phyloP scores from a whole-genome alignment of 805 yeast species.

The Ogataea salicorniae region DNA sequence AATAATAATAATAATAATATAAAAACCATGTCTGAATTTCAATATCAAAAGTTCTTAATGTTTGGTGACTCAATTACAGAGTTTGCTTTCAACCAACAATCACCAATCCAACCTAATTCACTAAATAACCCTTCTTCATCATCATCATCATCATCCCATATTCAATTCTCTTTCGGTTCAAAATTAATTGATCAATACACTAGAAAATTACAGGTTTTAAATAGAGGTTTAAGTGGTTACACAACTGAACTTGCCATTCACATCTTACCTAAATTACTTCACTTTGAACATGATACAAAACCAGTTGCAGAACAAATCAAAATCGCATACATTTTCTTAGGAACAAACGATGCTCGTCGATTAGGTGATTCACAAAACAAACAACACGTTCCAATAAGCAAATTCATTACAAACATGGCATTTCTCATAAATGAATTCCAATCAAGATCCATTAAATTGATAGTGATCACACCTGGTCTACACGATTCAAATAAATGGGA shows the following conservation, averaged over 20 bases:
- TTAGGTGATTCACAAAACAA: constrained; percentile 33
- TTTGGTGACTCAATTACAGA: constrained; percentile 37
- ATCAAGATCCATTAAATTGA: constrained; percentile 41
- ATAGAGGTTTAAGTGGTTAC: constrained; percentile 77
- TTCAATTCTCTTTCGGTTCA: constrained; percentile 29
- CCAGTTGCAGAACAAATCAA: constrained; percentile 30
- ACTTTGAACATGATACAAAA: constrained; percentile 37
- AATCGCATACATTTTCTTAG: constrained; percentile 60
- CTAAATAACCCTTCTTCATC: no score
- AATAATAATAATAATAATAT: no score
- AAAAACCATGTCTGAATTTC: constrained; percentile 14
- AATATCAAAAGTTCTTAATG: constrained; percentile 24
- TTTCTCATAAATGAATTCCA: constrained; percentile 37
- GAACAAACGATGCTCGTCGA: constrained; percentile 63
- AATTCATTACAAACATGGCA: constrained; percentile 44
- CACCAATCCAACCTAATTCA: constrained; percentile 1
- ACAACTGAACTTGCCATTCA: constrained; percentile 55
- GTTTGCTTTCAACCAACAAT: constrained; percentile 22
- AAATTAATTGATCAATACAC: constrained; percentile 37
- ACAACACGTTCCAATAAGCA: constrained; percentile 43
- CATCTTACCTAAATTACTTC: constrained; percentile 46
- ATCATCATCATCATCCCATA: no score
- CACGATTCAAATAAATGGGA: constrained; percentile 45
- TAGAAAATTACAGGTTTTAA: constrained; percentile 62
- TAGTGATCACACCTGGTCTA: constrained; percentile 60